Evolutionary conservation across 2,329 filamentous ascomycete genomes (phyloP), one percentile per base, ranked within the genome.

Genomic region (Calonectria pteridis): DNA sequence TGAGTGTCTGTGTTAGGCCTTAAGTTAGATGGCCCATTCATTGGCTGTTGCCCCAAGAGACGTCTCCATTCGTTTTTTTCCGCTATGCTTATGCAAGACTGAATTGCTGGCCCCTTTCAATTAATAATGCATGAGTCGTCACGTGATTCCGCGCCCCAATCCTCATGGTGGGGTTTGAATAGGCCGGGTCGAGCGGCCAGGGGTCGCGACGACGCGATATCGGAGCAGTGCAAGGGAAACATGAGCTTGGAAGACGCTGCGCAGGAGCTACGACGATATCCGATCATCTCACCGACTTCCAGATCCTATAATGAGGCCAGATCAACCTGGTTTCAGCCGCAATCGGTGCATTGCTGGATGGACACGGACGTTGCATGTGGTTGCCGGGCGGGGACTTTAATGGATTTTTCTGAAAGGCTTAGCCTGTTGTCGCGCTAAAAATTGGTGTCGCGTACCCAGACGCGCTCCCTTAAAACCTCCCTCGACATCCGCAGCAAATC

Each of bases 391-490:
- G 80, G 75, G 75, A 59, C 67, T 77, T 82, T 82, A 82, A 81
- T 82, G 77, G 81, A 77, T 80, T 80, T 65, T 65, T 33, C 28
- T 64, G 35, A 64, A 49, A 11, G 59, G 59, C 76, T 55, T 73
- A 68, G 37, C 71, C 71, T 73, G 73, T 79, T 81, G 80, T 78
- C 82, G 80, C 82, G 82, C 82, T 84, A 83, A 78, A 67, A 79
- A 74, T 78, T 82, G 81, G 82, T 77, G 80, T 81, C 82, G 82
- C 83, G 83, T 83, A 70, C 77, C 65, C 75, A 79, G 77, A 84
- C 83, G 83, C 83, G 83, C 68, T 80, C 74, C 81, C 82, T 82
- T 85, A 85, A 85, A 84, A 84, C 77, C 79, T 77, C 78, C 76
- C 75, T 76, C 71, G 78, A 78, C 77, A 73, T 80, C 78, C 75